Evolutionary conservation across 2,329 filamentous ascomycete species (phyloP).

Genomic region (Fusarium brachygibbosum): DNA sequence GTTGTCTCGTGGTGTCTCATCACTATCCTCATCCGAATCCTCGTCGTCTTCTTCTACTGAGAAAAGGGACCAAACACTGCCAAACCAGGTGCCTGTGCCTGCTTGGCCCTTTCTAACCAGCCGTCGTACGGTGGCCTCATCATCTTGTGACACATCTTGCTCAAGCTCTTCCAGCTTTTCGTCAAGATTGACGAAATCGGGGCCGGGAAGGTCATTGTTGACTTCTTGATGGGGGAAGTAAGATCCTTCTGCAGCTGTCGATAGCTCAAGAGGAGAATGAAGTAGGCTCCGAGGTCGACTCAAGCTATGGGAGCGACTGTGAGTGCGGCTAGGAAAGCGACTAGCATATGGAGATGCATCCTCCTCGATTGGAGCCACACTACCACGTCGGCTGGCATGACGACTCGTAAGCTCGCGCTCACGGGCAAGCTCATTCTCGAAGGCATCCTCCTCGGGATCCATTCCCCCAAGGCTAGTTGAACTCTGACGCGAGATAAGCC

Average conservation of each 20-base stretch:
- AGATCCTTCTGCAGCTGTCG: slow-evolving; percentile 45
- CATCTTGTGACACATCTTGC: slow-evolving; percentile 64
- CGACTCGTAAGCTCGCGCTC: slow-evolving; percentile 65
- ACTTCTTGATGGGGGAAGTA: slow-evolving; percentile 43
- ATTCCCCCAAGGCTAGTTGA: slow-evolving; percentile 71
- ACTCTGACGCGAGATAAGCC: slow-evolving; percentile 75
- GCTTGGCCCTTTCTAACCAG: slow-evolving; percentile 67
- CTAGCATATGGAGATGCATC: slow-evolving; percentile 57
- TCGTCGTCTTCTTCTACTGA: slow-evolving; percentile 72
- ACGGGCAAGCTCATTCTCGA: slow-evolving; percentile 65
- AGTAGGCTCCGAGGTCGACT: slow-evolving; percentile 56
- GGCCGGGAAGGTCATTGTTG: slow-evolving; percentile 61
- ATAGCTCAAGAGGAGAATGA: slow-evolving; percentile 60
- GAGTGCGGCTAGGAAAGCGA: slow-evolving; percentile 62
- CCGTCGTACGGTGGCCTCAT: slow-evolving; percentile 70
- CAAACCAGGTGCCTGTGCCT: slow-evolving; percentile 70
- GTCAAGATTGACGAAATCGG: slow-evolving; percentile 74
- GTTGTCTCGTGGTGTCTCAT: slow-evolving; percentile 50
- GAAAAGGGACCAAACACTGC: slow-evolving; percentile 72
- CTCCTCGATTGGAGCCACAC: slow-evolving; percentile 57
- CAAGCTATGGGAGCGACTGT: slow-evolving; percentile 55
- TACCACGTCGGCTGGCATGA: slow-evolving; percentile 63
- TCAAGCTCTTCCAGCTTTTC: slow-evolving; percentile 70
- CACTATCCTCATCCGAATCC: slow-evolving; percentile 60
- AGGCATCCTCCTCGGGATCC: slow-evolving; percentile 66